Conservation (phyloP, 257 asterid genomes). For the Ocimum tenuiflorum region DNA sequence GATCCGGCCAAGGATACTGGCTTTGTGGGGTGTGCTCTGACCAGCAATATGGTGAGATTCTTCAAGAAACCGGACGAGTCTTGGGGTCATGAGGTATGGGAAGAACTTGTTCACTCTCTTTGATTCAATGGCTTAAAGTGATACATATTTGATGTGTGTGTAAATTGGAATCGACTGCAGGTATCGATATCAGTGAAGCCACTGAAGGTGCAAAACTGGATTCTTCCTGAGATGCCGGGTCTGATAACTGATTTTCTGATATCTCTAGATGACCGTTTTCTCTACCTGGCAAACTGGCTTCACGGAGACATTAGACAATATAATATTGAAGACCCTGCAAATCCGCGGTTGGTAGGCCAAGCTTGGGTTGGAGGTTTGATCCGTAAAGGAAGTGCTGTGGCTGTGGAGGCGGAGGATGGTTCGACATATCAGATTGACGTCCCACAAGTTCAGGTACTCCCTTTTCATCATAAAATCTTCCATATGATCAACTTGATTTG, state of each 20-base stretch:
- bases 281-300: slow-evolving; percentile 80
- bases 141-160: background rate
- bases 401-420: slow-evolving; percentile 73
- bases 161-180: slow-evolving; percentile 29
- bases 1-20: slow-evolving; percentile 84
- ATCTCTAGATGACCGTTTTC: slow-evolving; percentile 70
- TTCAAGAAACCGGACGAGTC: slow-evolving; percentile 70
- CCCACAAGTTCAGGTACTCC: slow-evolving; percentile 62
- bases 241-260: slow-evolving; percentile 73
- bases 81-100: slow-evolving; percentile 84
- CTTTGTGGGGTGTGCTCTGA: slow-evolving; percentile 82
- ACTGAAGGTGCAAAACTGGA: slow-evolving; percentile 77
- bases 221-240: slow-evolving; percentile 85
- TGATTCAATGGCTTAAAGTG: background rate
- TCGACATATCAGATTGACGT: slow-evolving; percentile 67
- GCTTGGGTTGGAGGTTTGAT: slow-evolving; percentile 74
- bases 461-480: background rate
- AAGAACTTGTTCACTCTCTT: background rate
- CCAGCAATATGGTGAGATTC: slow-evolving; percentile 82
- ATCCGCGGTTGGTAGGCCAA: slow-evolving; percentile 64
- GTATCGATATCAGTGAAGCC: slow-evolving; percentile 52
- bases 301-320: slow-evolving; percentile 93
- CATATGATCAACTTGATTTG: no score
- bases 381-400: slow-evolving; percentile 53
- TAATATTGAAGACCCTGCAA: slow-evolving; percentile 69